Evolutionary conservation across 73 alveolate genomes (phyloP), one percentile per base, ranked within the genome.

Genomic region (Symbiodinium natans): DNA sequence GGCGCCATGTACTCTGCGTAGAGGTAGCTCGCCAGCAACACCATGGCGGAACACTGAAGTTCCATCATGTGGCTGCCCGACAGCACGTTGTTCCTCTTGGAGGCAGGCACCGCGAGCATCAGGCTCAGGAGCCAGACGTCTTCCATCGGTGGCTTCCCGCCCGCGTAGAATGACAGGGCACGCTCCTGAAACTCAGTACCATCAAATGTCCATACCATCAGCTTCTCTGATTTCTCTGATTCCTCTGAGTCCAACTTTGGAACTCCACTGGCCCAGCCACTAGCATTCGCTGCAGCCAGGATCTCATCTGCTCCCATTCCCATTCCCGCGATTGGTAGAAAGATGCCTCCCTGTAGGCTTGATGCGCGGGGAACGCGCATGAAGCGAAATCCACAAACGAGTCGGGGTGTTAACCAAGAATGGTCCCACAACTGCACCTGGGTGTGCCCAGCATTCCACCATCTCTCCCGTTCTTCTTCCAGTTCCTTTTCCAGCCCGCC

Each of bases 381-480:
- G 86, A 88, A 88, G 8, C 95, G 95, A 39, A 88, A 63, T 25
- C 95, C 95, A 33, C 95, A 88, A 15, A 88, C 95, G 34, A 88
- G 86, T 25, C 95, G 63, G 34, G 95, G 95, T 25, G 95, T 88
- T 42, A 88, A 23, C 95, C 95, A 88, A 1, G 95, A 88, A 83
- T 88, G 95, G 63, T 88, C 95, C 95, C 95, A 88, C 31, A 88
- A 59, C 27, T 75, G 40, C 95, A 88, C 75, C 77, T 63, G 77
- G 17, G 95, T 88, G 38, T 88, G 95, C 8, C 95, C 95, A 21
- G 95, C 95, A 36, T 38, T 83, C 95, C 95, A 88, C 95, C 95
- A 88, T 36, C 29, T 31, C 15, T 88, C 95, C 46, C 86, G 48
- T 34, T 88, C 86, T 23, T 59, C 27, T 17, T 63, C 86, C 43